Conservation (phyloP, 2,329 filamentous ascomycete species). For the Seiridium unicorne region DNA sequence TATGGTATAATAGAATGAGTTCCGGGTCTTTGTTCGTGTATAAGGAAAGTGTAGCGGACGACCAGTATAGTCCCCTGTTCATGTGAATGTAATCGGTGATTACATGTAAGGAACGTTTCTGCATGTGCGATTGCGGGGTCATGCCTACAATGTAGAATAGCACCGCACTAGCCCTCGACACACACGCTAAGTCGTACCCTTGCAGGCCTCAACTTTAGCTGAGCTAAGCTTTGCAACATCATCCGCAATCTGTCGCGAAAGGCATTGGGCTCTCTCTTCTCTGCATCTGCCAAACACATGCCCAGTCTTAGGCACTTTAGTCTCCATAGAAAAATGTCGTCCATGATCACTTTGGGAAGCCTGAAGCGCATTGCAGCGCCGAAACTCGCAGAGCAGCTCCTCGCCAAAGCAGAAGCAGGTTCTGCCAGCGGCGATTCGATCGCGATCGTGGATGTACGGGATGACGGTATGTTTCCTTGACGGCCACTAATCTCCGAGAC, state of each 20-base stretch:
- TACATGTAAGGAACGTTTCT: no score
- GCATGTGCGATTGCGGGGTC: no score
- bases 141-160: no score
- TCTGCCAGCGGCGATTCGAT: slow-evolving; percentile 19
- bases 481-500: background rate
- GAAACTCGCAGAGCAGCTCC: slow-evolving; percentile 64
- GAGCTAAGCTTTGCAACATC: background rate
- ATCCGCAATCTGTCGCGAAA: background rate
- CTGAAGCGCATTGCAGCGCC: slow-evolving; percentile 68
- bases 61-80: no score
- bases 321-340: background rate
- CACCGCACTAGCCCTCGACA: no score
- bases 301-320: background rate
- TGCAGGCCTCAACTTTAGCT: background rate
- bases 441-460: slow-evolving; percentile 88
- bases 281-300: background rate
- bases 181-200: no score
- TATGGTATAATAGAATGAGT: background rate
- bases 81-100: no score
- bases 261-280: background rate
- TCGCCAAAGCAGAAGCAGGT: slow-evolving; percentile 39
- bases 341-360: slow-evolving; percentile 46
- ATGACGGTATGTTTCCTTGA: slow-evolving; percentile 57
- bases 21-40: no score
- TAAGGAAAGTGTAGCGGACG: no score